These are phyloP conservation scores for Butyriboletus appendiculatus DNA, from an alignment of 1,284 basidiomycete species.

Conservation along the genomic window DNA sequence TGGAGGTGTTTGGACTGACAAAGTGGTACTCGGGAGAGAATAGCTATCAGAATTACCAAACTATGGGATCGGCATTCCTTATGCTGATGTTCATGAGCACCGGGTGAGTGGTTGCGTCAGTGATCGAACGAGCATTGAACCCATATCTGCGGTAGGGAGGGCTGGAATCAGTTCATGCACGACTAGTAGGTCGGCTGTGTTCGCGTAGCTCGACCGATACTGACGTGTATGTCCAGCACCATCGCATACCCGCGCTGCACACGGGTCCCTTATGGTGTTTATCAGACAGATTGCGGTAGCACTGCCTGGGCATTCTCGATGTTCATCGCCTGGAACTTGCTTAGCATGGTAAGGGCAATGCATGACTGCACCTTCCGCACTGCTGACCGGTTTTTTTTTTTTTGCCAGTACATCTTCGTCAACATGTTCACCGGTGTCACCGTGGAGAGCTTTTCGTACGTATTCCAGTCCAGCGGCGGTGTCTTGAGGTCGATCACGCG, in stretches of 20 bases:
- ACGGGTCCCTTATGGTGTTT: constrained; percentile 37
- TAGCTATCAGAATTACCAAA: constrained; percentile 79
- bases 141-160: constrained; percentile 57
- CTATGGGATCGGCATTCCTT: constrained; percentile 79
- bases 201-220: neutral
- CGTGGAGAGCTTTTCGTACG: constrained; percentile 96
- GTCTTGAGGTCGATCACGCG: constrained; percentile 77
- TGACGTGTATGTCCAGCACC: constrained; percentile 47
- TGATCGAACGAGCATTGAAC: constrained; percentile 5
- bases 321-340: constrained; percentile 95
- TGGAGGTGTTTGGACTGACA: constrained; percentile 94
- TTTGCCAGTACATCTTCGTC: constrained; percentile 82
- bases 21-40: constrained; percentile 81
- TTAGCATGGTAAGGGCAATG: constrained; percentile 81
- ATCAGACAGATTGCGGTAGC: constrained; percentile 90
- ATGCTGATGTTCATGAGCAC: constrained; percentile 85
- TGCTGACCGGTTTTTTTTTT: constrained; percentile 3
- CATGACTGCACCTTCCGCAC: neutral
- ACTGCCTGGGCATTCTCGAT: constrained; percentile 82
- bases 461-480: constrained; percentile 88
- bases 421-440: constrained; percentile 97
- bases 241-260: constrained; percentile 85
- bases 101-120: constrained; percentile 46
- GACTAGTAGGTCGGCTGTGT: constrained; percentile 67
- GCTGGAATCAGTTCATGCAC: constrained; percentile 96